A percentile compares a stretch with the other conserved stretches of the same genome.
Evolutionary conservation across 371 early-diverging fungal genomes (phyloP).

Genomic region (Rhizopus stolonifer): DNA sequence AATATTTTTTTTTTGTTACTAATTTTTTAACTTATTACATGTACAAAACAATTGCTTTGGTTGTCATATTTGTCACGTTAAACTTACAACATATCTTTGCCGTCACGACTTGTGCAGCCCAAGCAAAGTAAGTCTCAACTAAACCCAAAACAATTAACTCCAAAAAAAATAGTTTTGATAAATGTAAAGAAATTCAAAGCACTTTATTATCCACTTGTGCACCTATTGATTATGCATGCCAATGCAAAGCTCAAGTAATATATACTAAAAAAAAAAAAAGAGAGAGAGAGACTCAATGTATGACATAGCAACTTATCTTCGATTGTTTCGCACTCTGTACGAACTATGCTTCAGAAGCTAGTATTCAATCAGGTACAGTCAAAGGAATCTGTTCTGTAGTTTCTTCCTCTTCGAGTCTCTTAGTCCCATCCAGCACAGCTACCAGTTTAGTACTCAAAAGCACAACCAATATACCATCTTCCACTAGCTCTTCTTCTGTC

Average conservation of each 20-base stretch:
- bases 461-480: no score
- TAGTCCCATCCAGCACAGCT: not conserved
- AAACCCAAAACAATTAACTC: not conserved
- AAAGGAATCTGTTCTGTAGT: conserved; percentile 31
- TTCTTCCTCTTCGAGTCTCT: conserved; percentile 10
- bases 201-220: conserved; percentile 18
- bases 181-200: conserved; percentile 26
- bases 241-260: conserved; percentile 31
- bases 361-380: conserved; percentile 23
- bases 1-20: not conserved
- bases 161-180: conserved; percentile 24
- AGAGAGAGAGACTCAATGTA: not conserved
- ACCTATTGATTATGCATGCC: conserved; percentile 29
- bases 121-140: conserved; percentile 29
- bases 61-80: not conserved
- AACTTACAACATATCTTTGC: not conserved
- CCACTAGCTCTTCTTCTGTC: no score
- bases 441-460: not conserved
- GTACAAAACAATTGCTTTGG: not conserved
- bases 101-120: conserved; percentile 25
- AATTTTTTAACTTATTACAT: not conserved
- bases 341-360: conserved; percentile 22
- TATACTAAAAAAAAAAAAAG: not conserved
- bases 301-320: conserved; percentile 25
- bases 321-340: conserved; percentile 34